Conservation (phyloP, 345 rosid genomes). For the Clausena lansium region DNA sequence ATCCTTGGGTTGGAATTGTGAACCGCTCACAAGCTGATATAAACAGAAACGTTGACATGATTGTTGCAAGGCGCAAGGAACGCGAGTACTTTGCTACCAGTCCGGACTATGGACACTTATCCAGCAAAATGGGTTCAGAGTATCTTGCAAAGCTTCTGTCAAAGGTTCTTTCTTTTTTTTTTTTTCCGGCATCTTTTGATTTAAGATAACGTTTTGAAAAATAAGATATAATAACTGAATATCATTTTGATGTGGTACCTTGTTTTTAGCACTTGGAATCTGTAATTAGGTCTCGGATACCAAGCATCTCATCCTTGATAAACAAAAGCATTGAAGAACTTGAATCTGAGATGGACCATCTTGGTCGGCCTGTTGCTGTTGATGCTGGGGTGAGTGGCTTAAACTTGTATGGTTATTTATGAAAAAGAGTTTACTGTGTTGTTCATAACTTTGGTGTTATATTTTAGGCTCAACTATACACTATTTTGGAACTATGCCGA, state of each 20-base stretch:
- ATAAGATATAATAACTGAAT: too few relatives aligned
- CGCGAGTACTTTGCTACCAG: conserved; percentile 87
- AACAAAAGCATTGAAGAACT: conserved; percentile 90
- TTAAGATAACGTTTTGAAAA: not conserved
- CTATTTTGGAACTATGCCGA: conserved; percentile 76
- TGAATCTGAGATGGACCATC: conserved; percentile 81
- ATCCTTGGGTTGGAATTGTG: conserved; percentile 98
- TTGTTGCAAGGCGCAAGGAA: conserved; percentile 81
- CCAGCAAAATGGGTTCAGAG: conserved; percentile 93
- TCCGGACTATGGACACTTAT: conserved; percentile 90
- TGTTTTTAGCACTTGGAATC: conserved; percentile 81
- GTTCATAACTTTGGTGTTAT: conserved; percentile 12
- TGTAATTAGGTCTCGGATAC: conserved; percentile 81
- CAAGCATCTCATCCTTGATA: conserved; percentile 78
- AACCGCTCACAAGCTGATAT: conserved; percentile 99
- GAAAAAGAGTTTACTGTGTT: not conserved
- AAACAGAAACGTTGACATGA: conserved; percentile 86
- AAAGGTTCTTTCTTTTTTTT: conserved; percentile 67
- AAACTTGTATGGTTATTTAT: not conserved
- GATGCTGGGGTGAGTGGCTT: conserved; percentile 85
- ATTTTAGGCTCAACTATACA: conserved; percentile 76
- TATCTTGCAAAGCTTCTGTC: conserved; percentile 96
- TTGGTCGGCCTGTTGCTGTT: conserved; percentile 82
- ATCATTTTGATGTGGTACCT: conserved; percentile 17
- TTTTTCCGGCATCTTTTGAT: not conserved